Base-by-base conservation (phyloP, 2,329 filamentous ascomycete genomes). In the Aspergillus fumigatiaffinis region DNA sequence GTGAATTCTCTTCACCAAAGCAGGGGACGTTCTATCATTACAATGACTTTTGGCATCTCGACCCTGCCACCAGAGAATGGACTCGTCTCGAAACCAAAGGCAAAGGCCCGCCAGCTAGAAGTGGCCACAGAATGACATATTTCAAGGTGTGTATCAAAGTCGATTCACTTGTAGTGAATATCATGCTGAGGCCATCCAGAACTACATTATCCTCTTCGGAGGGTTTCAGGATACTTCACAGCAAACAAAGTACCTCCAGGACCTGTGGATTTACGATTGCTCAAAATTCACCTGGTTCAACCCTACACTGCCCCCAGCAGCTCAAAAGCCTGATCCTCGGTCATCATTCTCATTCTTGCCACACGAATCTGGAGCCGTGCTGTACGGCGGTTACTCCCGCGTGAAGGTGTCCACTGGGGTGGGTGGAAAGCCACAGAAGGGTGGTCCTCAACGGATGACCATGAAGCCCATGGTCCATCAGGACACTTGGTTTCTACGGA, bases 21-120 rank as follows among this genome's bases (percentile, higher is more conserved):
- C 94, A 97, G 76, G 94, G 94, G 3, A 97, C 93, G 0, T 99
- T 99, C 70, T 97, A 99, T 74, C 94, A 99, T 76, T 99, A 99
- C 78, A 96, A 96, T 69, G 94, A 97, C 77, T 97, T 99, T 73
- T 99, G 94, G 93, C 84, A 89, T 51, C 83, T 97, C 47, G 92
- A 97, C 70, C 89, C 93, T 0, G 83, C 82, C 8, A 87, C 85
- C 7, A 83, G 92, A 66, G 94, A 99, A 78, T 99, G 94, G 94
- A 90, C 86, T 56, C 89, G 92, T 60, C 81, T 99, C 35, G 94
- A 99, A 73, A 82, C 82, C 2, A 88, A 87, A 62, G 75, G 76
- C 42, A 82, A 82, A 78, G 90, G 90, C 57, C 93, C 93, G 42
- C 88, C 91, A 1, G 92, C 93, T 2, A 82, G 94, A 63, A 95